Evolutionary conservation across 352 stramenopile genomes (phyloP).

Genomic region (Phytophthora citrophthora): DNA sequence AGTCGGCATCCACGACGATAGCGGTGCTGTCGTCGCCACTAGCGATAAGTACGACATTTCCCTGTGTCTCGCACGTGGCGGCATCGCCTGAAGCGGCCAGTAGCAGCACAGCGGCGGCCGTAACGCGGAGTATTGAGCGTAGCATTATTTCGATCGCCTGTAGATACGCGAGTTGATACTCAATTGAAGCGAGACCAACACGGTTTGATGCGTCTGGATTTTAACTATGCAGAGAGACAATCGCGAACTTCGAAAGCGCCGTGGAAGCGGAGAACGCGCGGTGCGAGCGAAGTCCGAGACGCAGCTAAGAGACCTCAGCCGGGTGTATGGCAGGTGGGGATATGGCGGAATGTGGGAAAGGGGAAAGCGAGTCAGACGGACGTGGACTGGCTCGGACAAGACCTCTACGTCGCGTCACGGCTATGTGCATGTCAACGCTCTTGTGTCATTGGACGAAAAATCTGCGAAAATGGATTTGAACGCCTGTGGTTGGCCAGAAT

Average conservation of each 20-base stretch:
- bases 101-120: conserved; percentile 8
- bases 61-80: conserved; percentile 38
- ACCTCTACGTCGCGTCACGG: conserved; percentile 4
- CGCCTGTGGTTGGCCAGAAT: no score
- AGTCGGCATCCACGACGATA: conserved; percentile 45
- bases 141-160: not conserved
- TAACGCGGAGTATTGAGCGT: conserved; percentile 2
- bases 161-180: not conserved
- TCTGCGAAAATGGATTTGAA: no score
- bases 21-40: conserved; percentile 35
- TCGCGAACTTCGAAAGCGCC: conserved; percentile 9
- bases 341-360: conserved; percentile 32
- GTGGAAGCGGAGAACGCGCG: conserved; percentile 10
- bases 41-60: conserved; percentile 49
- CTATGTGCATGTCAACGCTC: not conserved
- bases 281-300: not conserved
- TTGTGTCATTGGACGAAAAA: no score
- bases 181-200: not conserved
- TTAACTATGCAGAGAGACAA: conserved; percentile 11
- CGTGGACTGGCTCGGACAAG: conserved; percentile 28
- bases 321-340: conserved; percentile 8
- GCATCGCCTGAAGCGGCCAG: conserved; percentile 13
- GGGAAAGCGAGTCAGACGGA: conserved; percentile 28
- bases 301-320: not conserved
- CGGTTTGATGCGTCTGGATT: conserved; percentile 7